phyloP scores from a whole-genome alignment of 106 monocot genomes.

The Gastrodia elata region DNA sequence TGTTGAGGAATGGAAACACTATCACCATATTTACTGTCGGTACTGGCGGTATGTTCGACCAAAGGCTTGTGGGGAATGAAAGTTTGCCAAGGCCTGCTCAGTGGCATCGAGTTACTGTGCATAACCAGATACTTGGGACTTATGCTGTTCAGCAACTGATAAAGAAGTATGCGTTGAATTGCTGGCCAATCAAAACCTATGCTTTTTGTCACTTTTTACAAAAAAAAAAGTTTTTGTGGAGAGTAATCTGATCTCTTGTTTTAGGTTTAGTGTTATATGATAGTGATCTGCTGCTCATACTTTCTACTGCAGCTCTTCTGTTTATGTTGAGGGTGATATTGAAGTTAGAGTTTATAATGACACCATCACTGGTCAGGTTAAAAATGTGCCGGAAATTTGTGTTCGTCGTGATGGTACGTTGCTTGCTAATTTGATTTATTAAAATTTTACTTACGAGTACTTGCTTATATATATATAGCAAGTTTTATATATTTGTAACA shows the following conservation, averaged over 20 bases:
- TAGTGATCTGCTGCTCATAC: neutral
- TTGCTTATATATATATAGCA: too few relatives aligned
- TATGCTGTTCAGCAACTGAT: constrained; percentile 81
- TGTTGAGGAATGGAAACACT: constrained; percentile 75
- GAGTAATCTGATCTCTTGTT: neutral
- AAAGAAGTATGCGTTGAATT: constrained; percentile 53
- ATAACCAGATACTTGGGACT: constrained; percentile 70
- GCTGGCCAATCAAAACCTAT: neutral
- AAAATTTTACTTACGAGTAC: too few relatives aligned
- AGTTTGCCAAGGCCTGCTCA: constrained; percentile 81
- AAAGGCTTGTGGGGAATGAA: constrained; percentile 52
- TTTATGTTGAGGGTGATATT: constrained; percentile 95
- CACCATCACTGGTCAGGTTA: constrained; percentile 76
- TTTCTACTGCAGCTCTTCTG: constrained; percentile 53
- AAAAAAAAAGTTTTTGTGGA: neutral
- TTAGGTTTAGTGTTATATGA: neutral
- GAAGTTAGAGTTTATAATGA: constrained; percentile 99
- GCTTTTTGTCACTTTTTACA: neutral
- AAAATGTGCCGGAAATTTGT: constrained; percentile 82
- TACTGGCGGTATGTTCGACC: constrained; percentile 97
- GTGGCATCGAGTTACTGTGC: constrained; percentile 89
- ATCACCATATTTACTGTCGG: constrained; percentile 94
- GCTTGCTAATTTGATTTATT: neutral
- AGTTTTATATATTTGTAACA: too few relatives aligned
- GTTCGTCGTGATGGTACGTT: constrained; percentile 88